Conservation (phyloP, 495 filamentous ascomycete genomes). For the Chaetomium fimeti region DNA sequence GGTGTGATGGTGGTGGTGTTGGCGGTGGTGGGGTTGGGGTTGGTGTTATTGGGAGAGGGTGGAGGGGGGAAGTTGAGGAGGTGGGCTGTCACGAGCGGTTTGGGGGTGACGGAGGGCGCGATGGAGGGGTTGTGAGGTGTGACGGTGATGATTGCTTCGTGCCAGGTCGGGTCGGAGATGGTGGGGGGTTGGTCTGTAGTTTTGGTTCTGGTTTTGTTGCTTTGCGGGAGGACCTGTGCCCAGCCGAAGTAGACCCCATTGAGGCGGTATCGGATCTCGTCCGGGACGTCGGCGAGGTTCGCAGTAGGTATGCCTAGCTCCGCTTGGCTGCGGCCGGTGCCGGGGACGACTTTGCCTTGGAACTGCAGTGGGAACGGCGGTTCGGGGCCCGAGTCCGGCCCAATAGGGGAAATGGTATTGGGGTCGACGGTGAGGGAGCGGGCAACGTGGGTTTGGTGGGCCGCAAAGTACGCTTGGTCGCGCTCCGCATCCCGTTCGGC, state of each 20-base stretch:
- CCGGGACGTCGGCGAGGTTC: slow-evolving; percentile 45
- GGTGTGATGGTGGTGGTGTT: slow-evolving; percentile 1
- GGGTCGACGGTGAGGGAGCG: slow-evolving; percentile 12
- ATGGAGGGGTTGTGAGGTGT: slow-evolving; percentile 41
- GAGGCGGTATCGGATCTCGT: slow-evolving; percentile 50
- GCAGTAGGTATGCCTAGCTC: slow-evolving; percentile 40
- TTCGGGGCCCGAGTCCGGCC: slow-evolving; percentile 51
- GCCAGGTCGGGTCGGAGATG: slow-evolving; percentile 40
- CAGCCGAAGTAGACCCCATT: slow-evolving; percentile 65
- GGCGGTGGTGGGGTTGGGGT: slow-evolving; percentile 10
- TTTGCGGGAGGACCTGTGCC: slow-evolving; percentile 43
- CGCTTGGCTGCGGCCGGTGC: slow-evolving; percentile 33
- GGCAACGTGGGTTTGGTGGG: slow-evolving; percentile 39
- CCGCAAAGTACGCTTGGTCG: slow-evolving; percentile 27
- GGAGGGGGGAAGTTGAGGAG: slow-evolving; percentile 34
- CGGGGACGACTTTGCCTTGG: slow-evolving; percentile 41
- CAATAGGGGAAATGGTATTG: slow-evolving; percentile 32
- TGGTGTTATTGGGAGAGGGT: slow-evolving; percentile 20
- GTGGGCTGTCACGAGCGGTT: slow-evolving; percentile 43
- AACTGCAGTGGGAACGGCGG: slow-evolving; percentile 60
- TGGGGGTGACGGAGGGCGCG: slow-evolving; percentile 41
- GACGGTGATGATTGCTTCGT: slow-evolving; percentile 54
- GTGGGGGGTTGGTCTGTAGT: neutral
- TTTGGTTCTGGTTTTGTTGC: neutral
- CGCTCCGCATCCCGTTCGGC: slow-evolving; percentile 12